Base-by-base conservation (phyloP, 306 rosid species). In the Sphenostylis stenocarpa region DNA sequence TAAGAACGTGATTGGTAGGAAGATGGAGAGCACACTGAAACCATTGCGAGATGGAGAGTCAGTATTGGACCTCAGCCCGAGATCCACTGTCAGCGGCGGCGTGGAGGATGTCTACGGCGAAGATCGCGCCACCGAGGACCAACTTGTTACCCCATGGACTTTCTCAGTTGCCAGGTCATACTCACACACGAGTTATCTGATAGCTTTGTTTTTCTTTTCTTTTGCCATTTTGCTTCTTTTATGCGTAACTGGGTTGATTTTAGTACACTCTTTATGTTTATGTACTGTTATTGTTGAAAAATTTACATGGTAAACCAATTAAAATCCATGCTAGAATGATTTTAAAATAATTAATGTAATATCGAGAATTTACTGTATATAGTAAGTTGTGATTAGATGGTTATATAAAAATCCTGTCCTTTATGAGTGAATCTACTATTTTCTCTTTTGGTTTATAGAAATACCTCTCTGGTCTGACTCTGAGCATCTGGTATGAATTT, bases 121-220 rank as follows among this genome's bases (percentile, higher is more conserved):
- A 79, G 97, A 95, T 78, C 75, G 87, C 16, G 99, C 99, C 82
- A 89, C 97, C 6, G 97, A 89, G 86, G 94, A 88, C 14, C 92
- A 84, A 70, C 97, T 95, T 21, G 86, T 92, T 81, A 95, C 97
- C 73, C 99, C 99, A 4, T 89, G 97, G 99, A 88, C 90, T 82
- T 76, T 51, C 88, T 95, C 99, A 0, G 99, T 95, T 52, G 97
- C 99, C 66, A 95, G 99, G 99, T 91, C 63, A 19, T 24, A 17
- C 67, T 58, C 52, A 55, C 79, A 11, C n/a, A n/a, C n/a, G n/a
- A 7, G 47, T 61, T 73, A 11, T 4, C 44, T 61, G 23, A 61
- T 31, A 61, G 13, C 23, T 29, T 6, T 29, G 41, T n/a, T 11
- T 39, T 41, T 4, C 1, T 13, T 57, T 7, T 2, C 20, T 21